Evolutionary conservation across 1,139 yeast genomes (phyloP).

Genomic region (Komagataea norvegica): DNA sequence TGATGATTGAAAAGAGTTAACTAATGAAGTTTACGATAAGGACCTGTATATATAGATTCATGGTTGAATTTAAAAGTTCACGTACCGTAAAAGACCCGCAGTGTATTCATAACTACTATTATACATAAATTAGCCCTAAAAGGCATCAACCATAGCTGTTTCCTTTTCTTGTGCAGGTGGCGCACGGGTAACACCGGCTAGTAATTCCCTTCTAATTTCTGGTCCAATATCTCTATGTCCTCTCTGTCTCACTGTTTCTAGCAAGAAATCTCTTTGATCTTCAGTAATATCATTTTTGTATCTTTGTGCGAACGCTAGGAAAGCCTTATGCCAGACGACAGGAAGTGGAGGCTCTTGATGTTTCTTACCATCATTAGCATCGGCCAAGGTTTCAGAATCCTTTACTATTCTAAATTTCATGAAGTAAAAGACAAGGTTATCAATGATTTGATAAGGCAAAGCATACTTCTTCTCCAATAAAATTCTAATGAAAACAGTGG

Average conservation of each 20-base stretch:
- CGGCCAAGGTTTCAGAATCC: slow-evolving; percentile 31
- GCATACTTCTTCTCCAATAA: slow-evolving; percentile 93
- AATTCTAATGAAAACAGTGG: slow-evolving; percentile 84
- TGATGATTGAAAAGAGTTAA: background rate
- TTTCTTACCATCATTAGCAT: slow-evolving; percentile 35
- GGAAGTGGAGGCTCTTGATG: slow-evolving; percentile 68
- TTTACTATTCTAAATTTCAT: slow-evolving; percentile 71
- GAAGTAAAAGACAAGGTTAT: slow-evolving; percentile 91
- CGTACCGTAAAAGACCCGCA: too few species aligned
- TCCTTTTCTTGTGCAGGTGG: slow-evolving; percentile 23
- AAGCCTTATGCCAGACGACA: slow-evolving; percentile 95
- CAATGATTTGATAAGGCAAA: slow-evolving; percentile 92
- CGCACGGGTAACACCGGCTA: slow-evolving; percentile 67
- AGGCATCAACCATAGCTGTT: slow-evolving; percentile 24
- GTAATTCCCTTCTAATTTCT: slow-evolving; percentile 87
- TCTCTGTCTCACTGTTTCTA: slow-evolving; percentile 88
- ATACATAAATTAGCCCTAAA: slow-evolving; percentile 9
- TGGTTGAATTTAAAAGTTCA: too few species aligned
- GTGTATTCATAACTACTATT: too few species aligned
- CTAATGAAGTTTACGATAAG: background rate
- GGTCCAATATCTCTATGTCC: slow-evolving; percentile 88
- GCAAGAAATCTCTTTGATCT: slow-evolving; percentile 89
- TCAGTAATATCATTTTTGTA: slow-evolving; percentile 96
- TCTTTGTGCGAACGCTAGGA: slow-evolving; percentile 89
- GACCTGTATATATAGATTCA: too few species aligned